Evolutionary conservation across 176 grass and related monocot species (phyloP).

Genomic region (Calamus simplicifolius): DNA sequence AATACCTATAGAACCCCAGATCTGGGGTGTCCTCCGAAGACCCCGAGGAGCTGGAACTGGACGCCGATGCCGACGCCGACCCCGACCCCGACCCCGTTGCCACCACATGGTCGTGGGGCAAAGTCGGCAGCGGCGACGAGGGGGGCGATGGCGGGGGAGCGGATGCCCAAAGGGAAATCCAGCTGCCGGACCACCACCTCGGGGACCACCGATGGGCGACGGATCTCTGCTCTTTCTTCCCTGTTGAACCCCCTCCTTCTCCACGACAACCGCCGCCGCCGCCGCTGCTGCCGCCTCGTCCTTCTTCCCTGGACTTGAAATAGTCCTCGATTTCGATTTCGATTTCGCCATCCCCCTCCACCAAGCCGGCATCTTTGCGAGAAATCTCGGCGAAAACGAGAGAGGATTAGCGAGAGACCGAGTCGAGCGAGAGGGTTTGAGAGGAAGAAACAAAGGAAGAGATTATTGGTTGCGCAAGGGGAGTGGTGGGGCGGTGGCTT

Average conservation of each 20-base stretch:
- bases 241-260: not conserved
- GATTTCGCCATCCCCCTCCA: constrained; percentile 39
- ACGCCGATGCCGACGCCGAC: constrained; percentile 33
- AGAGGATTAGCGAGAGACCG: no score
- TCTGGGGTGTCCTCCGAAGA: constrained; percentile 53
- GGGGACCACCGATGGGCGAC: not conserved
- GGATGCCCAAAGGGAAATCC: constrained; percentile 1
- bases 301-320: constrained; percentile 6
- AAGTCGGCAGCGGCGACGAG: not conserved
- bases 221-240: constrained; percentile 15
- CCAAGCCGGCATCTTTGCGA: constrained; percentile 44
- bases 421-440: no score
- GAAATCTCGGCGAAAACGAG: no score
- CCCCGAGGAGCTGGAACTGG: constrained; percentile 49
- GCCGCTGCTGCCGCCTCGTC: not conserved
- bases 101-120: not conserved
- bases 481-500: no score
- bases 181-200: not conserved
- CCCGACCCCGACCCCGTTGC: constrained; percentile 12
- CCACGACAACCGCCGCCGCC: not conserved
- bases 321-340: constrained; percentile 18
- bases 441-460: no score
- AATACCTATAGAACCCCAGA: constrained; percentile 40
- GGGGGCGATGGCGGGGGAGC: not conserved
- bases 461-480: no score